Base-by-base conservation (phyloP, 495 filamentous ascomycete genomes). In the Rostrohypoxylon terebratum region DNA sequence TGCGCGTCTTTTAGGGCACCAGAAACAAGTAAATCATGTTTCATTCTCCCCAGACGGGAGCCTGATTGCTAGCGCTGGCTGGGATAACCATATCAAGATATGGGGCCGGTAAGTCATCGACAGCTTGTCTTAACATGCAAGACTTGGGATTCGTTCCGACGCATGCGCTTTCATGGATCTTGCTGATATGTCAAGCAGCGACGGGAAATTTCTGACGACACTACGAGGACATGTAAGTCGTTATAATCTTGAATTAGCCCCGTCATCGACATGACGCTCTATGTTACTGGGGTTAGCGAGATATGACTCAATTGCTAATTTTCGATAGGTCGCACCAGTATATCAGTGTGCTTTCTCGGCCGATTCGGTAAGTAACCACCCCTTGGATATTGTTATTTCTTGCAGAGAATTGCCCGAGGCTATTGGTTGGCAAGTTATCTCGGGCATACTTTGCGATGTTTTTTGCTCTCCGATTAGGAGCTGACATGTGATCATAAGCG, bases 1-100 rank as follows among this genome's bases (percentile, higher is more conserved):
- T 10, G 90, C 93, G n/a, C 87, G 96, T 31, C 85, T 99, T 58
- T 79, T 94, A 23, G 96, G 96, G 9, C 96, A 99, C 77, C 94
- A 97, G 77, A 98, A 98, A 78, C 92, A 93, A 74, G 93, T 99
- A 64, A 98, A 98, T 81, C 91, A 98, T 77, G 94, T 98, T 14
- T 91, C 90, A 6, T 98, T 98, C 83, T 97, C 94, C 0, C 93
- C 94, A 0, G 93, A 97, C 73, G 94, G 93, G 65, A 84, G 87
- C 1, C 84, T 93, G 59, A 96, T 99, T 73, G 96, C 96, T 0
- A 94, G 90, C 6, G 90, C 92, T 16, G 89, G 89, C 31, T 99
- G 94, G 81, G 96, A 99, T 79, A 98, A 98, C 79, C 90, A 92
- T 68, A 90, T 94, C 73, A 97, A 96, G 80, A 79, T 97, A 31